Conservation (phyloP, 306 rosid species). For the Gynostemma pentaphyllum region DNA sequence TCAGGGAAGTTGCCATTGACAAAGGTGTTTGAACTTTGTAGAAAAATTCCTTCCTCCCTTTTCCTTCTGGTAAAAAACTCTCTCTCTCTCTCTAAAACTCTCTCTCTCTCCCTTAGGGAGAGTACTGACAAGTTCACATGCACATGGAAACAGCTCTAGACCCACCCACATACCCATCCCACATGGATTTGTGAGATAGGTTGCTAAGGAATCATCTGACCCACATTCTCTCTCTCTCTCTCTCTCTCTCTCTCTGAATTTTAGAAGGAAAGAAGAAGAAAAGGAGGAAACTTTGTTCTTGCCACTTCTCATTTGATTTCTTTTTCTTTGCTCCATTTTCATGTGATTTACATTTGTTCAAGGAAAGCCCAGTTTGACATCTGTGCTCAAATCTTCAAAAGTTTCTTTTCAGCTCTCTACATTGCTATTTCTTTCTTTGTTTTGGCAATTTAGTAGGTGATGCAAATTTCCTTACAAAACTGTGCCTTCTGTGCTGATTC, state of each 20-base stretch:
- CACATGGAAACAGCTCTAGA: slow-evolving; percentile 58
- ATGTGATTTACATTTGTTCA: slow-evolving; percentile 18
- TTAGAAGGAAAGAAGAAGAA: neutral
- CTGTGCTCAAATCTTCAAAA: neutral
- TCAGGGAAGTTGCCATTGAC: neutral
- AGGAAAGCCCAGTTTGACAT: neutral
- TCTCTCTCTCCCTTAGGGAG: neutral
- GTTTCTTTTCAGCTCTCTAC: neutral
- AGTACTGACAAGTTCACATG: slow-evolving; percentile 79
- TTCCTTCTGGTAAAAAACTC: neutral
- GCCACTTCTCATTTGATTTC: neutral
- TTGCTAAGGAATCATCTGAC: slow-evolving; percentile 23
- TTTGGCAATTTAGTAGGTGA: neutral
- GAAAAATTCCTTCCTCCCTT: too few species aligned
- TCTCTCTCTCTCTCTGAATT: neutral
- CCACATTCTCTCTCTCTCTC: slow-evolving; percentile 26
- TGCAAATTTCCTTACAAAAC: neutral
- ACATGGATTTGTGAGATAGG: slow-evolving; percentile 36
- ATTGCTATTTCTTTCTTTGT: neutral
- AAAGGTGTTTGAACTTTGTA: too few species aligned
- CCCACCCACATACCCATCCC: slow-evolving; percentile 52
- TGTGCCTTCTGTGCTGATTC: neutral
- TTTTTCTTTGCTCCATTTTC: slow-evolving; percentile 2
- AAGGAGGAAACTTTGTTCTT: neutral
- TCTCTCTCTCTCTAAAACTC: neutral